Percentiles rank a stretch among this genome's conserved stretches.
phyloP scores from a whole-genome alignment of 164 flowering plant genomes.

The Platanus orientalis region DNA sequence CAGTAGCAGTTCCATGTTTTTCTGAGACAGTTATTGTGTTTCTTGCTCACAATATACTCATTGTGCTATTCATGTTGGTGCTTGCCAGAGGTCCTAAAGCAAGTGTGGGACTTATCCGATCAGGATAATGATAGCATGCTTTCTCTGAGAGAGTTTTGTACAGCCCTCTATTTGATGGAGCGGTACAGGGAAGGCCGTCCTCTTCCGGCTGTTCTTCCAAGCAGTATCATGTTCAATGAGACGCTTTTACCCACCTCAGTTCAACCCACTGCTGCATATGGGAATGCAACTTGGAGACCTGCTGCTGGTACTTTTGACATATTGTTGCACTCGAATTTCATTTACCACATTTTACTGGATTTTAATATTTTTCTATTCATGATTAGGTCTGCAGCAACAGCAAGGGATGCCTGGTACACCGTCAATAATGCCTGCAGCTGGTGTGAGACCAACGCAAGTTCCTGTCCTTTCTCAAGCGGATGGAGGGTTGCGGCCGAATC shows the following conservation, averaged over 20 bases:
- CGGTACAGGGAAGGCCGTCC: constrained; percentile 88
- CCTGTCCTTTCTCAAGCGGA: constrained; percentile 33
- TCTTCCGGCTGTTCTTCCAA: constrained; percentile 77
- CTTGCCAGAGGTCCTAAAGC: constrained; percentile 84
- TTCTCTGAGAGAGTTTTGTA: constrained; percentile 83
- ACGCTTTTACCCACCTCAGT: constrained; percentile 48
- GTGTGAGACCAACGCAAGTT: constrained; percentile 43
- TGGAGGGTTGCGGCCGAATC: constrained; percentile 33
- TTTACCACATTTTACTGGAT: not conserved
- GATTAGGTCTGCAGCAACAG: constrained; percentile 56
- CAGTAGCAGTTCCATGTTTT: not conserved
- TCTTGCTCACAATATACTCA: constrained; percentile 3
- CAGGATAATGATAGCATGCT: constrained; percentile 98
- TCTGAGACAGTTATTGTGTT: not conserved
- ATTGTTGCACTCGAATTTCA: constrained; percentile 4
- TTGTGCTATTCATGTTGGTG: constrained; percentile 11
- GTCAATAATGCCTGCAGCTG: constrained; percentile 33
- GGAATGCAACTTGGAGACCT: constrained; percentile 57
- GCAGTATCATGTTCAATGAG: constrained; percentile 58
- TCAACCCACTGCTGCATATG: constrained; percentile 46
- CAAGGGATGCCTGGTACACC: constrained; percentile 47
- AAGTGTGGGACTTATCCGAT: constrained; percentile 99
- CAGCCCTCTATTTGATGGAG: constrained; percentile 92
- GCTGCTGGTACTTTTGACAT: constrained; percentile 46
- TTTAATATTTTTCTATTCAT: constrained; percentile 2